Base-by-base conservation (phyloP, 2,329 filamentous ascomycete species). In the Alternaria infectoria region DNA sequence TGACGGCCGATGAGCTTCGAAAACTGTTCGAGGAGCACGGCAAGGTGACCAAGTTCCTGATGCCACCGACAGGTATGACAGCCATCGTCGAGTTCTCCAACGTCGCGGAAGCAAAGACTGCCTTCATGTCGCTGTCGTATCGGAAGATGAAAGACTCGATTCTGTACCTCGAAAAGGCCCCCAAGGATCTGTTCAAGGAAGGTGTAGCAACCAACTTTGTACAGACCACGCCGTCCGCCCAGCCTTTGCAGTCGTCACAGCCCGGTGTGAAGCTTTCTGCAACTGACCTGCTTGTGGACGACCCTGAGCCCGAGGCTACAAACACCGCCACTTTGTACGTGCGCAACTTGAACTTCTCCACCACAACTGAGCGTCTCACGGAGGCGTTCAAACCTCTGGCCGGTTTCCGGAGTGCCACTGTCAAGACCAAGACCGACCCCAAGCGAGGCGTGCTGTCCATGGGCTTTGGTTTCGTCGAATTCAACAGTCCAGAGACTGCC, bases 401-500 rank as follows among this genome's bases (percentile, higher is more conserved):
- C 72, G 96, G 96, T 57, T 98, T 98, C 81, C 85, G 96, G 67
- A 93, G 92, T 61, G 95, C 93, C 26, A 88, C 89, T 68, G 93
- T 99, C 69, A 97, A 97, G 83, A 97, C 93, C 23, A 97, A 96
- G 82, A 88, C 89, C 43, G 93, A 99, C 77, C 88, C 93, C n/a
- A 97, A 97, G 84, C 92, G 91, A 75, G 91, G 97, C 80, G 87
- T 91, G 5, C 88, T 99, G 57, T 97, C 94, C 78, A 97, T 98
- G 94, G 96, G 96, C 40, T 99, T 75, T 56, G 96, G 94, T 47
- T 99, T 99, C 79, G 88, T 93, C 63, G 93, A 97, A 74, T 99
- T 98, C 81, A 87, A 86, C 62, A 90, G 87, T 69, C 92, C 92
- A 74, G 87, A 86, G 44, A 88, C 94, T 73, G 95, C 96, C 1